Evolutionary conservation across 2,329 filamentous ascomycete genomes (phyloP).

Genomic region (Aschersonia sp.): DNA sequence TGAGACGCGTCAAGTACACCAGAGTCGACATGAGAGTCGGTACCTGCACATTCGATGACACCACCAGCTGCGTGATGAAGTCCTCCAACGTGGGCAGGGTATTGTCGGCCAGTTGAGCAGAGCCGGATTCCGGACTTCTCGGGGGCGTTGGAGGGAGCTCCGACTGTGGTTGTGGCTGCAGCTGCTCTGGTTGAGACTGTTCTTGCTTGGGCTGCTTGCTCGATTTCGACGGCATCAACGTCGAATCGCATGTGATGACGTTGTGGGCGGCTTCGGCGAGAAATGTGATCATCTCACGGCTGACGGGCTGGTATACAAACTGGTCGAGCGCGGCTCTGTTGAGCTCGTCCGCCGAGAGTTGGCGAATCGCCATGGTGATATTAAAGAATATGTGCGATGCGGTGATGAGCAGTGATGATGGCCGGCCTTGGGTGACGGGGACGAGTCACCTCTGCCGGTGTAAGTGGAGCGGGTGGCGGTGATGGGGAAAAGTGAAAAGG

Average conservation of each 20-base stretch:
- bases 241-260: conserved; percentile 66
- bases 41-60: conserved; percentile 90
- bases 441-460: neutral
- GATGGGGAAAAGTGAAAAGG: neutral
- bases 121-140: conserved; percentile 30
- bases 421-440: neutral
- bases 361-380: conserved; percentile 30
- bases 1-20: conserved; percentile 80
- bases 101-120: conserved; percentile 31
- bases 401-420: neutral
- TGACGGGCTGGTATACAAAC: conserved; percentile 67
- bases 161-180: conserved; percentile 5
- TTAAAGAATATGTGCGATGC: neutral
- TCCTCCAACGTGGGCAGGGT: conserved; percentile 67
- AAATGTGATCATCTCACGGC: conserved; percentile 62
- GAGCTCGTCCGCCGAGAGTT: conserved; percentile 36
- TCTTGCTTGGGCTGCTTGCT: conserved; percentile 7
- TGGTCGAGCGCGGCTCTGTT: conserved; percentile 66
- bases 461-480: conserved; percentile 2
- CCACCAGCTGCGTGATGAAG: conserved; percentile 85
- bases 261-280: conserved; percentile 59
- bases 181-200: neutral
- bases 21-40: conserved; percentile 94
- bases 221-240: conserved; percentile 33
- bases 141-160: conserved; percentile 34